Percentiles rank a stretch among this genome's conserved stretches.
Conservation (phyloP, 805 yeast species). For the Starmerella floricola region DNA sequence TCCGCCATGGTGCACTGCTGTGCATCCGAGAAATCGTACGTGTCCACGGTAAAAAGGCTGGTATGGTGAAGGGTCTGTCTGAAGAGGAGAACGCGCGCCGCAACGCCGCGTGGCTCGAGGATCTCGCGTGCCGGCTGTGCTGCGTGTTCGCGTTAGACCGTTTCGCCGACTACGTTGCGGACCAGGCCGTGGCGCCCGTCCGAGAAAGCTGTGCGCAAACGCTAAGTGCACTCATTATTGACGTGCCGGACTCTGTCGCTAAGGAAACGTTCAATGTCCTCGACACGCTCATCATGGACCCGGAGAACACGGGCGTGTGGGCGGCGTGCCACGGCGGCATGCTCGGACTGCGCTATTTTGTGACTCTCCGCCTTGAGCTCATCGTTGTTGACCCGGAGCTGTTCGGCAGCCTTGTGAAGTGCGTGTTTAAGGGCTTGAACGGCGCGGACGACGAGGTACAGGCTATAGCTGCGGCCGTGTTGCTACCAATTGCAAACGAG, state of each 20-base stretch:
- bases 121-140: constrained; percentile 70
- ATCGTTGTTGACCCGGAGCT: constrained; percentile 44
- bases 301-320: constrained; percentile 54
- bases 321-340: constrained; percentile 98
- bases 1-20: constrained; percentile 88
- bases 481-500: constrained; percentile 79
- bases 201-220: constrained; percentile 95
- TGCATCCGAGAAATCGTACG: constrained; percentile 79
- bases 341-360: constrained; percentile 84
- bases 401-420: constrained; percentile 59
- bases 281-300: constrained; percentile 48
- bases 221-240: constrained; percentile 74
- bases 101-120: constrained; percentile 67
- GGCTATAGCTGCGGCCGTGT: constrained; percentile 87
- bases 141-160: constrained; percentile 84
- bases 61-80: constrained; percentile 57
- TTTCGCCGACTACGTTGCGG: constrained; percentile 94
- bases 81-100: constrained; percentile 48
- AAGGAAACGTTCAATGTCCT: constrained; percentile 53
- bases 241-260: constrained; percentile 49
- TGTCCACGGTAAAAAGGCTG: constrained; percentile 76
- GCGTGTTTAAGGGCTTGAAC: constrained; percentile 74
- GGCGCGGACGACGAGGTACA: constrained; percentile 82
- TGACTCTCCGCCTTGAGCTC: constrained; percentile 75
- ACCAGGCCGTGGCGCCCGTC: constrained; percentile 96